Evolutionary conservation across 2,329 filamentous ascomycete genomes (phyloP), one percentile per base, ranked within the genome.

Genomic region (Apiospora marii): DNA sequence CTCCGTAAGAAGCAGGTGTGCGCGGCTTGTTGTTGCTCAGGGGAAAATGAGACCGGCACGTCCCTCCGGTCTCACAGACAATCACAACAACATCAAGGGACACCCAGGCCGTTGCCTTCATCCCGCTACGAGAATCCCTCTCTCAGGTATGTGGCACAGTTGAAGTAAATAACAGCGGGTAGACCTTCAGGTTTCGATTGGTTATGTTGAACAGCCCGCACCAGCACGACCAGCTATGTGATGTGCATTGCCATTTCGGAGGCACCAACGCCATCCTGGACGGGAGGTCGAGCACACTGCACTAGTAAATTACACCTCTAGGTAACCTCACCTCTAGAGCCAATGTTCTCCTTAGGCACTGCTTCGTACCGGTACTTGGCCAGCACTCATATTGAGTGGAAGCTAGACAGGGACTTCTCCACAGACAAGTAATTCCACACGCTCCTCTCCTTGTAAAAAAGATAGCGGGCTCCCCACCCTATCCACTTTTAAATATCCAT

Each of bases 401-500:
- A 64, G 58, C 34, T 64, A 64, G 58, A 41, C 58, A 64, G 58
- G 58, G 34, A 41, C 58, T 64, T 64, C 58, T 64, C 58, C 58
- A 64, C 58, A 64, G 30, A 64, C 30, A 64, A 64, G 30, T 41
- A 64, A 64, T 64, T 64, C 58, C 58, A 64, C 58, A 22, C 16
- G 19, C 58, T 64, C 58, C 34, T 41, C 58, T 64, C 53, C 53
- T 64, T 64, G 58, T 41, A 37, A 41, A 61, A 64, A 64, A 64
- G 58, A 49, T 69, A 69, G 67, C 44, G 44, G 67, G 67, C 41
- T 69, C 67, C 48, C 67, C 67, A 69, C 67, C 67, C 24, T n/a
- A 16, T 24, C 67, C 67, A 69, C 67, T 69, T 69, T 69, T 49
- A n/a, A 8, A 37, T 46, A 16, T n/a, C 67, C 67, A 69, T 69